Conservation (phyloP, 1,284 basidiomycete species). For the Nidula niveotomentosa region DNA sequence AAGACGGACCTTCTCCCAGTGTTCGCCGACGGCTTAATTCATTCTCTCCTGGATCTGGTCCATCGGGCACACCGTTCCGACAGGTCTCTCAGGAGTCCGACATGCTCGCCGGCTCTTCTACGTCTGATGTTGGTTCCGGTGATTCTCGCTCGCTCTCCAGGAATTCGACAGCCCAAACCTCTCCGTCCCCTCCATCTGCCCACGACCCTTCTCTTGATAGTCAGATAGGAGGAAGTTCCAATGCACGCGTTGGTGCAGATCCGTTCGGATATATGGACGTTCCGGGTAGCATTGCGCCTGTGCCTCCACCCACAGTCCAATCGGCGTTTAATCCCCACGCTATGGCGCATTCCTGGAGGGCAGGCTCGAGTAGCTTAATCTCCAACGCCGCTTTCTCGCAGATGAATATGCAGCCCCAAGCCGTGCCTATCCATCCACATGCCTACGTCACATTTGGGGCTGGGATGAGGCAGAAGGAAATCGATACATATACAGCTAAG, state of each 20-base stretch:
- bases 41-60: conserved; percentile 4
- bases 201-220: not conserved
- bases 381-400: conserved; percentile 24
- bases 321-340: conserved; percentile 29
- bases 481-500: conserved; percentile 74
- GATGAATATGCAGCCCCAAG: conserved; percentile 37
- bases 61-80: conserved; percentile 3
- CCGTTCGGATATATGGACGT: conserved; percentile 57
- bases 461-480: conserved; percentile 78
- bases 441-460: conserved; percentile 84
- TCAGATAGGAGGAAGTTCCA: not conserved
- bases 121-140: conserved; percentile 11
- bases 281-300: conserved; percentile 20
- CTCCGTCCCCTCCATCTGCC: conserved; percentile 15
- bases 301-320: conserved; percentile 23
- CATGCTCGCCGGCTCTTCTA: conserved; percentile 12
- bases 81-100: conserved; percentile 18
- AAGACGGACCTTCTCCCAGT: conserved; percentile 36
- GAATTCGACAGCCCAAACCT: conserved; percentile 16
- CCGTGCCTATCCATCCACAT: conserved; percentile 60
- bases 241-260: conserved; percentile 26
- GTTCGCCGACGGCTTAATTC: conserved; percentile 42
- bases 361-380: conserved; percentile 28
- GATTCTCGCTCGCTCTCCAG: conserved; percentile 7
- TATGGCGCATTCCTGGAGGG: conserved; percentile 27